Evolutionary conservation across 371 early-diverging fungal species (phyloP), one percentile per base, ranked within the genome.

Genomic region (Apophysomyces sp.): DNA sequence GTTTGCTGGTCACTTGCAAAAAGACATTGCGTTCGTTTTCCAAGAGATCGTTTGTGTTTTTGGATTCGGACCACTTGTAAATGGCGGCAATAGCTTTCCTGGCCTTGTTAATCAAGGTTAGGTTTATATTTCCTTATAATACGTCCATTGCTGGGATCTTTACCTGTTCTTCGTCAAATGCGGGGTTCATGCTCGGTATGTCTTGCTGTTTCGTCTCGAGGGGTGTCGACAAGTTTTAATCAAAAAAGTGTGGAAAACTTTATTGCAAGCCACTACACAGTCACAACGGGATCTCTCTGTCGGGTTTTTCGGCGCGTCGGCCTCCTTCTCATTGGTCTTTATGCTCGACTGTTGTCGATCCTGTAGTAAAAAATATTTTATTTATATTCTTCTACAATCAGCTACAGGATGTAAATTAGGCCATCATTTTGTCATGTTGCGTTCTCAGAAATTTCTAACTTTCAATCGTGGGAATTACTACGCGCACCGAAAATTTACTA

Each of bases 161-260:
- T 59, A 59, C 59, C 59, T 59, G 59, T 52, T 59, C 52, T 16
- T 59, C 49, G 59, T 59, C 59, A 30, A 59, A 59, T 21, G 49
- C 49, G 49, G 49, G 49, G 49, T 34, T 59, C 59, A 59, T 59
- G 18, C 40, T 18, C 27, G 34, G 34, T 34, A 34, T 34, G 34
- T 34, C 13, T 34, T n/a, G n/a, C n/a, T 8, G 44, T 29, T 27
- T 24, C 30, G 58, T 57, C 27, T 59, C 52, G 59, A 51, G 41
- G 41, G 31, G 18, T 29, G 3, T 28, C 24, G 24, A 27, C 21
- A 57, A 27, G 15, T 27, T 18, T 28, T 30, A n/a, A 44, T 13
- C 39, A 59, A 51, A 59, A 59, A 59, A 44, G 34, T 18, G 32
- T 31, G 49, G 52, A 58, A 58, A 58, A 44, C 28, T 44, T 59